phyloP scores from a whole-genome alignment of 192 early-diverging fungal species.

The Podila epicladia region DNA sequence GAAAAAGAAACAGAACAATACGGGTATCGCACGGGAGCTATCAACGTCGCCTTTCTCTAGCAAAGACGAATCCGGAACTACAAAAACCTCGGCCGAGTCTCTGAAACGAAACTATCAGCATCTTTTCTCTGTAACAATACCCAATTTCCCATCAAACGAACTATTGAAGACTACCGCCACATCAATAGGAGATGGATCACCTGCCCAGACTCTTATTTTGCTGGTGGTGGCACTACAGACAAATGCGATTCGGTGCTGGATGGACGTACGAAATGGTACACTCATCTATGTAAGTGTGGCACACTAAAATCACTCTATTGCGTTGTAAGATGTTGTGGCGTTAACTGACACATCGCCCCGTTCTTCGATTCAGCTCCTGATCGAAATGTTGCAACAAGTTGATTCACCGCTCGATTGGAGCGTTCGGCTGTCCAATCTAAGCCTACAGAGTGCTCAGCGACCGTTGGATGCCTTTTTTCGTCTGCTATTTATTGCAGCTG shows the following conservation, averaged over 20 bases:
- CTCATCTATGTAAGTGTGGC: constrained; percentile 45
- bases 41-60: not conserved
- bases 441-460: constrained; percentile 30
- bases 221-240: constrained; percentile 52
- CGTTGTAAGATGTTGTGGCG: not conserved
- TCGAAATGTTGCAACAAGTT: constrained; percentile 45
- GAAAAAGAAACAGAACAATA: constrained; percentile 2
- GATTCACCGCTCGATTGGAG: constrained; percentile 58
- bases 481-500: constrained; percentile 47
- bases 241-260: constrained; percentile 56
- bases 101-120: constrained; percentile 27
- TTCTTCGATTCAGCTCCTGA: constrained; percentile 36
- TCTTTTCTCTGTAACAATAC: constrained; percentile 29
- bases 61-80: not conserved
- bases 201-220: constrained; percentile 38
- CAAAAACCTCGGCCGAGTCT: constrained; percentile 8
- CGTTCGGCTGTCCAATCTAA: constrained; percentile 23
- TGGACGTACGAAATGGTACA: constrained; percentile 52
- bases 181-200: not conserved
- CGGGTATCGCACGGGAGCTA: not conserved
- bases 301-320: not conserved
- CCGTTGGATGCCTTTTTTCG: constrained; percentile 56
- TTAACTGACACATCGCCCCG: not conserved
- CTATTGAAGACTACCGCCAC: not conserved
- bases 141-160: not conserved